Base-by-base conservation (phyloP, 1,284 basidiomycete species). In the Stygiomarasmius scandens region DNA sequence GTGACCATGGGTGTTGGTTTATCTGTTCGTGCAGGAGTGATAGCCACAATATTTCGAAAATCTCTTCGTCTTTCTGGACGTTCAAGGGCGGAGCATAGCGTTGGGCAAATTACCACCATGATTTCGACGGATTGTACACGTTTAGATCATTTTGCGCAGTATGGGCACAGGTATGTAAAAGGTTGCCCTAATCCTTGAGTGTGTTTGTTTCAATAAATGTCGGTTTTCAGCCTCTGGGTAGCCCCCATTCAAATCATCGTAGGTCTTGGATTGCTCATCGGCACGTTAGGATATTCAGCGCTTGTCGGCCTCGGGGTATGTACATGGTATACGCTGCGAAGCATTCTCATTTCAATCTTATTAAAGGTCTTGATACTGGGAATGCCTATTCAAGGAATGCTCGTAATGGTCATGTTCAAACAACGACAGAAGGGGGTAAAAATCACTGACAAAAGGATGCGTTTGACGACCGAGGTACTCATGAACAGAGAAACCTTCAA, bases 11-110 rank as follows among this genome's bases (percentile, higher is more conserved):
- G 77, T 2, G 79, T 74, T 41, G 85, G 84, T 16, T 63, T 86
- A 36, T 73, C 72, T 16, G 68, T 84, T 22, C 77, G 84, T 24
- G 79, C 84, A 5, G 78, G 75, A 41, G 82, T 85, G 66, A 88
- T 90, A 61, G 84, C 87, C 3, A 74, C 78, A 47, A 84, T 93
- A 55, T 90, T 90, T 69, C 80, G 86, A 24, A 90, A 91, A 66
- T 85, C 88, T 1, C 74, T 92, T 24, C 81, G 85, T 22, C 75
- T 93, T 6, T 88, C 85, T 29, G 86, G 85, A 10, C 81, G 85
- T 48, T 83, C 84, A 20, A 77, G 89, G 12, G 69, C 79, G 63
- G 73, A 85, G 58, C 80, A 89, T 60, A 82, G 77, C 32, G 81
- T 82, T 20, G 87, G 87, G 48, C 43, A 57, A 66, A 84, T 90